A percentile compares a stretch with the other conserved stretches of the same genome.
Evolutionary conservation across 345 rosid species (phyloP).

Genomic region (Laguncularia racemosa): DNA sequence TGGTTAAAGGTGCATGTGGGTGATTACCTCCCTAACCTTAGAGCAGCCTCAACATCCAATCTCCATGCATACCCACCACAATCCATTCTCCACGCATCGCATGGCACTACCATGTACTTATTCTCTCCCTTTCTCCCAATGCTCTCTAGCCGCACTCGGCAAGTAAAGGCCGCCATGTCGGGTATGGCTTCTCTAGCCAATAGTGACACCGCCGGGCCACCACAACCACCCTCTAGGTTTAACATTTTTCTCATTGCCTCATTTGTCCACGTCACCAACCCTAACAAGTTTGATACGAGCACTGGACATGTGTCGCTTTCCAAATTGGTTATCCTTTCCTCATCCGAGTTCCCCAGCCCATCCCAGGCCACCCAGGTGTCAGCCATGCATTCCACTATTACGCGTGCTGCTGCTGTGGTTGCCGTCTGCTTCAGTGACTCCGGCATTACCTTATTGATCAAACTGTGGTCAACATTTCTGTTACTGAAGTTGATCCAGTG

Average conservation of each 20-base stretch:
- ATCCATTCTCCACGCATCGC: constrained; percentile 56
- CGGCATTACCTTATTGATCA: background rate
- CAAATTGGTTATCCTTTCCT: constrained; percentile 22
- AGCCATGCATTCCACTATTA: constrained; percentile 31
- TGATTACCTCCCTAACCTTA: constrained; percentile 24
- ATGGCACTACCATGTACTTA: constrained; percentile 30
- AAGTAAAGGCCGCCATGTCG: constrained; percentile 17
- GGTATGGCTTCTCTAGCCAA: constrained; percentile 20
- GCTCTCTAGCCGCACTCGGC: constrained; percentile 31
- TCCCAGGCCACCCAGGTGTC: constrained; percentile 15
- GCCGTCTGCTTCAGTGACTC: constrained; percentile 20
- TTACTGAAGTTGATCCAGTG: too few species aligned
- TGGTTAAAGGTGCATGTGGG: too few species aligned
- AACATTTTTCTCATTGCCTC: constrained; percentile 33
- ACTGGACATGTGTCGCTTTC: constrained; percentile 41
- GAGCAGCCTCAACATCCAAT: constrained; percentile 44
- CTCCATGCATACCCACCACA: constrained; percentile 56
- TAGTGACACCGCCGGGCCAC: constrained; percentile 21
- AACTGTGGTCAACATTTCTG: too few species aligned
- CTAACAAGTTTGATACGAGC: constrained; percentile 30
- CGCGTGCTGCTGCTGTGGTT: too few species aligned
- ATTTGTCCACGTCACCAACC: constrained; percentile 39
- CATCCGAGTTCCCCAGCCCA: constrained; percentile 25
- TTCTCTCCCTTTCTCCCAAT: background rate
- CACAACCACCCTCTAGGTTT: constrained; percentile 4